Percentiles rank a stretch among this genome's conserved stretches.
phyloP scores from a whole-genome alignment of 441 rosid genomes.

The Euphorbia schlechtendalii region DNA sequence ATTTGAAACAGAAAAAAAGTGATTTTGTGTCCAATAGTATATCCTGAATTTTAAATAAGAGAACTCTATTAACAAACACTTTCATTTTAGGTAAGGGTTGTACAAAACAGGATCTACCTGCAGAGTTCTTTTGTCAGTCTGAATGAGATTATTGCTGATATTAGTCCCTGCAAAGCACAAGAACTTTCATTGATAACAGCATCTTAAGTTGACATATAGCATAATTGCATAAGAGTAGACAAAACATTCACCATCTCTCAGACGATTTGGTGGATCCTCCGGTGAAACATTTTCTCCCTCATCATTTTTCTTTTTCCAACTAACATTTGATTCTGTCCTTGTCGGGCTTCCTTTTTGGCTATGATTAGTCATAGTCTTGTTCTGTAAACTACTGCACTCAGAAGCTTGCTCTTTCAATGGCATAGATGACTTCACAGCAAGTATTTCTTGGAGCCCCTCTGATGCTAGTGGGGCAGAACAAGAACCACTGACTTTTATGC shows the following conservation, averaged over 20 bases:
- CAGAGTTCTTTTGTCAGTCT: constrained; percentile 29
- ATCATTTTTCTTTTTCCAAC: constrained; percentile 35
- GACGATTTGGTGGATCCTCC: constrained; percentile 25
- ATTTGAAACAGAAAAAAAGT: constrained; percentile 5
- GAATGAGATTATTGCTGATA: constrained; percentile 28
- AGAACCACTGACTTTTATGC: constrained; percentile 38
- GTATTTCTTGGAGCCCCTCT: constrained; percentile 25
- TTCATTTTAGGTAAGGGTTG: constrained; percentile 30
- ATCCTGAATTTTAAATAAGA: constrained; percentile 24
- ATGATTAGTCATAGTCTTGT: constrained; percentile 23
- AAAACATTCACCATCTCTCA: constrained; percentile 26
- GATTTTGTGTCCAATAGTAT: neutral
- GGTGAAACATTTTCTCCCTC: constrained; percentile 28
- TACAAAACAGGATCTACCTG: constrained; percentile 31
- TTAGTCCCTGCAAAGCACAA: constrained; percentile 44
- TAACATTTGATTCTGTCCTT: constrained; percentile 29
- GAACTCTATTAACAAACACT: constrained; percentile 23
- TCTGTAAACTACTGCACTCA: constrained; percentile 25
- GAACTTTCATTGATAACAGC: constrained; percentile 15
- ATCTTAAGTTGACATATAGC: constrained; percentile 8
- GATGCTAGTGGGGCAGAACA: constrained; percentile 33
- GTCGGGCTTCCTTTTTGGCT: constrained; percentile 28
- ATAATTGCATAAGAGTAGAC: constrained; percentile 11
- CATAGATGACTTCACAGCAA: constrained; percentile 27
- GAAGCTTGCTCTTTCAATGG: constrained; percentile 27